phyloP scores from a whole-genome alignment of 106 monocot species.

The Dendrobium chrysotoxum region DNA sequence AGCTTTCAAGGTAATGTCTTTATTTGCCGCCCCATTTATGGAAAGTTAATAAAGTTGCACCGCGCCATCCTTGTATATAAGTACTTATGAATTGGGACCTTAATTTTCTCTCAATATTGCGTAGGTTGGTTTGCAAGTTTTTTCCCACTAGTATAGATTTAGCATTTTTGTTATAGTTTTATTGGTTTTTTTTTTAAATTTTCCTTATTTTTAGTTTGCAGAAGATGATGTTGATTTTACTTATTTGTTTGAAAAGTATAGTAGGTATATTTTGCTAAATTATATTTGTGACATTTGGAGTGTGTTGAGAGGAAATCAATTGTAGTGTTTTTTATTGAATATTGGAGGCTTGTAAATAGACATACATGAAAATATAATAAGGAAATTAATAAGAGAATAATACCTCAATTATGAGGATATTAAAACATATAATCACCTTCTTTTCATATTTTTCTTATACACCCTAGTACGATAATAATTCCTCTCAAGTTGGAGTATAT shows the following conservation, averaged over 20 bases:
- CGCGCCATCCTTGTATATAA: background rate
- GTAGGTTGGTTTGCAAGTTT: too few relatives aligned
- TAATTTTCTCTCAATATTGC: too few relatives aligned
- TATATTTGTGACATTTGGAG: background rate
- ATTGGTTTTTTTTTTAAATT: background rate
- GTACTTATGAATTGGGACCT: background rate
- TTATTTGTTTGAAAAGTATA: background rate
- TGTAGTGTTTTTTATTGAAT: too few relatives aligned
- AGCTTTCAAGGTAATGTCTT: conserved; percentile 71
- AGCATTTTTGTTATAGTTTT: background rate
- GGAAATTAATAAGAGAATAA: too few relatives aligned
- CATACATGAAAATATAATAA: too few relatives aligned
- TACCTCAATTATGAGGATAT: too few relatives aligned
- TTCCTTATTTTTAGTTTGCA: background rate
- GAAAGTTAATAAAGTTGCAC: background rate
- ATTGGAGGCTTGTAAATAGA: too few relatives aligned
- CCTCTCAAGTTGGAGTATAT: too few relatives aligned
- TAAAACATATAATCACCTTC: too few relatives aligned
- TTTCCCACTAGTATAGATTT: background rate
- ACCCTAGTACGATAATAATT: too few relatives aligned
- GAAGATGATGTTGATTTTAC: background rate
- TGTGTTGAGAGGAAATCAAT: too few relatives aligned
- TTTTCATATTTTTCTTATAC: too few relatives aligned
- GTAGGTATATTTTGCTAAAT: background rate
- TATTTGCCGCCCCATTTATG: background rate